Percentiles rank a stretch among this genome's conserved stretches.
Conservation (phyloP, 2,329 filamentous ascomycete genomes). For the Chalaropsis thielavioides region DNA sequence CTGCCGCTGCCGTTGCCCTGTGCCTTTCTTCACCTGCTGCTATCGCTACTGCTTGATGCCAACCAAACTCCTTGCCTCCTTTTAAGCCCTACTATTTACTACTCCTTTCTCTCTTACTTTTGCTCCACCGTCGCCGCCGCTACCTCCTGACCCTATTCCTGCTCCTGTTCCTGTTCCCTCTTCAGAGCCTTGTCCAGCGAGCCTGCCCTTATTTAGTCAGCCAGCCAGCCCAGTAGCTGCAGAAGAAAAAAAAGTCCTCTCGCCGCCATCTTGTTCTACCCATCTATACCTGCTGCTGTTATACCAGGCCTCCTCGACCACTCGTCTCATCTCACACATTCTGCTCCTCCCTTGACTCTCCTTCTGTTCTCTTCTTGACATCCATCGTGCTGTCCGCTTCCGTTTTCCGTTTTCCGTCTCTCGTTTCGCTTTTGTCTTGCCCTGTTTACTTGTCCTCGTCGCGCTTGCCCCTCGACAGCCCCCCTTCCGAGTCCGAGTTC, state of each 20-base stretch:
- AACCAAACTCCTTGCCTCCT: neutral
- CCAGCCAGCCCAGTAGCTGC: neutral
- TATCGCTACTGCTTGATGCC: neutral
- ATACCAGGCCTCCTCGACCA: neutral
- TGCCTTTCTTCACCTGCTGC: neutral
- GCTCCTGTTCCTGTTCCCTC: neutral
- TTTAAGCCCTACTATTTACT: neutral
- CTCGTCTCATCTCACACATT: conserved; percentile 23
- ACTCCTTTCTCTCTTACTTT: too few species aligned
- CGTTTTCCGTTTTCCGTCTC: conserved; percentile 20
- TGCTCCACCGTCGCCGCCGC: too few species aligned
- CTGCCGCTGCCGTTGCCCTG: neutral
- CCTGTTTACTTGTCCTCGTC: neutral
- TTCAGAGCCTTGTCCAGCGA: neutral
- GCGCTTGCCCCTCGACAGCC: neutral
- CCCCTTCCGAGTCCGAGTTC: neutral
- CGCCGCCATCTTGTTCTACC: neutral
- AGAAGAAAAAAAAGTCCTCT: neutral
- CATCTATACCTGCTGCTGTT: neutral
- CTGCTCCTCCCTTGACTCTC: conserved; percentile 23
- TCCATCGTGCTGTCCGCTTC: conserved; percentile 22
- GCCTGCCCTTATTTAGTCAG: conserved; percentile 4
- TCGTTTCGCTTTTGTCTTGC: conserved; percentile 1
- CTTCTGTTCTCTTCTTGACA: conserved; percentile 8
- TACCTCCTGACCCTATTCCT: neutral